Conservation (phyloP, 352 stramenopile species). For the Phytopythium litorale region DNA sequence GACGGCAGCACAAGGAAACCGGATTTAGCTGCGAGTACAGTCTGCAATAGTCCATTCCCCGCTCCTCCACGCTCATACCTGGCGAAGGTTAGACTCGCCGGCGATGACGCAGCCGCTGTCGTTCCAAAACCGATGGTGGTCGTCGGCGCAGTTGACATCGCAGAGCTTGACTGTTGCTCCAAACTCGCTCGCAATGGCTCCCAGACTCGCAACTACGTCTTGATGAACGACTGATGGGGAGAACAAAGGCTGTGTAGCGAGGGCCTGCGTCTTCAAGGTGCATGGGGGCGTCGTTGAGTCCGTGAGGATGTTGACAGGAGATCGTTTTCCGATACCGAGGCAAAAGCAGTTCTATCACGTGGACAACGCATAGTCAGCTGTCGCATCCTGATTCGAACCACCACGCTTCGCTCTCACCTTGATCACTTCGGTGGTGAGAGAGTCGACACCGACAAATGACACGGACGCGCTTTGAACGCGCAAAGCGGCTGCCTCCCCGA, state of each 20-base stretch:
- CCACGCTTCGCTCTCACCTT: constrained; percentile 9
- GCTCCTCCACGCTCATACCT: constrained; percentile 3
- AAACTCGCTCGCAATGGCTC: constrained; percentile 3
- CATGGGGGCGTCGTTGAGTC: not conserved
- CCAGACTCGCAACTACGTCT: not conserved
- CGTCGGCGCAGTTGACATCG: not conserved
- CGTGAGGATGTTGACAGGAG: constrained; percentile 8
- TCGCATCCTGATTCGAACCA: not conserved
- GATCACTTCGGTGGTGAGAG: constrained; percentile 16
- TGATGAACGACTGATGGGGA: not conserved
- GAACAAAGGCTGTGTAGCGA: constrained; percentile 10
- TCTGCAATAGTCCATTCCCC: not conserved
- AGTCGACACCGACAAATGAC: constrained; percentile 14
- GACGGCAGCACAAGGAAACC: not conserved
- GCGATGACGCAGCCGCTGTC: constrained; percentile 6
- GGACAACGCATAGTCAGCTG: not conserved
- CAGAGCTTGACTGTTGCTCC: constrained; percentile 1
- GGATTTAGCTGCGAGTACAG: not conserved
- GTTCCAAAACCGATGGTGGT: constrained; percentile 8
- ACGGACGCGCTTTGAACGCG: constrained; percentile 1
- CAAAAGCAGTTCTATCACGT: constrained; percentile 14
- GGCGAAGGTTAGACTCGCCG: constrained; percentile 6
- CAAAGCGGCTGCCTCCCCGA: constrained; percentile 6
- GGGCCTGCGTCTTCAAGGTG: constrained; percentile 3
- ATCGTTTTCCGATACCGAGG: constrained; percentile 13